phyloP scores from a whole-genome alignment of 306 rosid species.

The Bauhinia variegata region DNA sequence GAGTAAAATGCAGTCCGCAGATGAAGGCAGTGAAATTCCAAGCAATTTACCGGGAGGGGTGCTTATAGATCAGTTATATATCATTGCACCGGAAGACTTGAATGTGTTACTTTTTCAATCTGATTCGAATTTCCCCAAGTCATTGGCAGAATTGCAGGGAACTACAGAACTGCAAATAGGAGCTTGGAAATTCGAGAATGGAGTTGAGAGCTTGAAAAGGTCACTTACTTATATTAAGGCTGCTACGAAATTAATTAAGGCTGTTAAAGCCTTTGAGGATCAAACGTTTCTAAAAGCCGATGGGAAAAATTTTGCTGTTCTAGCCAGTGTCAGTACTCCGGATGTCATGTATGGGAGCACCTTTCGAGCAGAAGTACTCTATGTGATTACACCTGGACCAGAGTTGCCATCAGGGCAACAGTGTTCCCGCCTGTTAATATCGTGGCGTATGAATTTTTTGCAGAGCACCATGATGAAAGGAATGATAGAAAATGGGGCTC shows the following conservation, averaged over 20 bases:
- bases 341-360: slow-evolving; percentile 89
- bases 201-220: slow-evolving; percentile 57
- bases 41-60: slow-evolving; percentile 84
- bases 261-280: slow-evolving; percentile 80
- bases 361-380: slow-evolving; percentile 73
- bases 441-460: slow-evolving; percentile 85
- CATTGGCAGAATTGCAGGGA: slow-evolving; percentile 68
- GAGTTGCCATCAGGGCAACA: slow-evolving; percentile 79
- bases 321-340: slow-evolving; percentile 72
- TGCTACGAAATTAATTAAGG: slow-evolving; percentile 72
- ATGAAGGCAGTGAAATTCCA: slow-evolving; percentile 70
- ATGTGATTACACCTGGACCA: slow-evolving; percentile 82
- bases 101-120: slow-evolving; percentile 68
- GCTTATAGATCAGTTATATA: slow-evolving; percentile 74
- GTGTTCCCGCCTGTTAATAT: slow-evolving; percentile 74
- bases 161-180: slow-evolving; percentile 66
- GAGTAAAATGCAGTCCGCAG: slow-evolving; percentile 58
- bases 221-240: slow-evolving; percentile 73
- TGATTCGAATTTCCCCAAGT: slow-evolving; percentile 59
- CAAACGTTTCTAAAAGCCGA: slow-evolving; percentile 86
- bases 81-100: slow-evolving; percentile 65
- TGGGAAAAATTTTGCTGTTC: slow-evolving; percentile 69
- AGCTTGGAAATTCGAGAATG: slow-evolving; percentile 74
- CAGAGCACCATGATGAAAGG: slow-evolving; percentile 99
- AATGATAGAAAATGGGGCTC: slow-evolving; percentile 90